These are phyloP conservation scores for Chrysanthemum lavandulifolium DNA, from an alignment of 129 eudicot species.

Conservation along the genomic window DNA sequence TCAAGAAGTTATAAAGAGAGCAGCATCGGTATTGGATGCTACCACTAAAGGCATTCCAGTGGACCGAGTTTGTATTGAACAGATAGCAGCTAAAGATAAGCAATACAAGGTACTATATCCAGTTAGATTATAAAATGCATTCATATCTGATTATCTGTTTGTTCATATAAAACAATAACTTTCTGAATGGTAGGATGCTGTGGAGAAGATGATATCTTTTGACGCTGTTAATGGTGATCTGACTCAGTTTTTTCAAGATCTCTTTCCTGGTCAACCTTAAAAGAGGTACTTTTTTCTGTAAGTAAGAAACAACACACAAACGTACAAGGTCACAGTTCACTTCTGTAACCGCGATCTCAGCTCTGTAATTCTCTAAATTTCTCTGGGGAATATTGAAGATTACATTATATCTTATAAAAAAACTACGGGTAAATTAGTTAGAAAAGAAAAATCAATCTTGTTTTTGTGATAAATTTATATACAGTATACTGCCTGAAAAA, in stretches of 20 bases:
- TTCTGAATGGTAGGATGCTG: constrained; percentile 57
- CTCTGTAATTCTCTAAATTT: not conserved
- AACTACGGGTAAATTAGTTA: no score
- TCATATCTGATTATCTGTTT: not conserved
- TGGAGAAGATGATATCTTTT: constrained; percentile 68
- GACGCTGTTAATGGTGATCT: constrained; percentile 72
- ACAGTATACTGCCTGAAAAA: no score
- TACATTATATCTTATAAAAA: no score
- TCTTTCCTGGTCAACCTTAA: constrained; percentile 46
- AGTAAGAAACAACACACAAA: not conserved
- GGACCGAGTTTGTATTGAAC: constrained; percentile 52
- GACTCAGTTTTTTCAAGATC: constrained; percentile 57
- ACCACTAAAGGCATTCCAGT: constrained; percentile 42
- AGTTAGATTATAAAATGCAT: constrained; percentile 7
- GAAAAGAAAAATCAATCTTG: no score
- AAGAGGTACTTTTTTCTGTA: not conserved
- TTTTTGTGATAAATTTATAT: no score
- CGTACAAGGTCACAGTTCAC: no score
- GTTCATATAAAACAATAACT: not conserved
- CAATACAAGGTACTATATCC: constrained; percentile 56
- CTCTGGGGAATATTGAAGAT: no score
- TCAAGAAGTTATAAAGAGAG: constrained; percentile 75
- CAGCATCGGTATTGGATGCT: constrained; percentile 59
- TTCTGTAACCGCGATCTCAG: not conserved
- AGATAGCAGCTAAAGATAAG: constrained; percentile 63